Evolutionary conservation across 2,329 filamentous ascomycete genomes (phyloP), one percentile per base, ranked within the genome.

Genomic region (Exophiala sp.): DNA sequence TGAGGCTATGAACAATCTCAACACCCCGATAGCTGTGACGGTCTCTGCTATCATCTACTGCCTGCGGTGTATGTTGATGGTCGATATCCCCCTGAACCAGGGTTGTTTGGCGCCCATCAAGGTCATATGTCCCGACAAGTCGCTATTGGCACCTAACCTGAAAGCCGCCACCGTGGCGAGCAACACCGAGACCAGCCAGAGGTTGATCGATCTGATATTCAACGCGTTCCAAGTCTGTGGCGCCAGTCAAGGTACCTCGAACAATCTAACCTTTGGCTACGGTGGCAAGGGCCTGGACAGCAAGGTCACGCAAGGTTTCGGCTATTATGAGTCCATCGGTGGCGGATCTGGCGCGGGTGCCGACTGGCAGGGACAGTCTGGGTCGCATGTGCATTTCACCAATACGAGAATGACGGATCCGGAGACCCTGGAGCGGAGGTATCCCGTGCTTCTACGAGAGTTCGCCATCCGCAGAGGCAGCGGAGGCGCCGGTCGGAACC

Each of bases 381-480:
- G 87, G 12, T 87, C 91, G n/a, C 87, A 92, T 66, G 86, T 82
- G 1, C 87, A 92, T 71, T 91, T 91, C 86, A 92, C 89, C 7
- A 94, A 94, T 68, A 92, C 88, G 2, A 80, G 88, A 11, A 92
- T 91, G 65, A 91, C 88, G 0, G 88, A 92, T 66, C 78, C 85
- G 0, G 89, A 94, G 67, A 81, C 91, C 5, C 88, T 92, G 60
- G 88, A 92, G 72, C 77, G 85, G 21, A 75, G 88, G 6, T 91
- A 91, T 65, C 88, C 88, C 0, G 86, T 90, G 1, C 69, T 94
- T 1, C 72, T 94, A 33, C 77, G 84, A 5, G 79, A 87, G 61
- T 92, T 91, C 68, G 77, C 78, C 10, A 72, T 92, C 8, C 72
- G 88, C 1, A 61, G 71, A 1, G 84, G 80, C 0, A 85, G 81